Evolutionary conservation across 805 yeast genomes (phyloP).

Genomic region (Pichia pseudocactophila): DNA sequence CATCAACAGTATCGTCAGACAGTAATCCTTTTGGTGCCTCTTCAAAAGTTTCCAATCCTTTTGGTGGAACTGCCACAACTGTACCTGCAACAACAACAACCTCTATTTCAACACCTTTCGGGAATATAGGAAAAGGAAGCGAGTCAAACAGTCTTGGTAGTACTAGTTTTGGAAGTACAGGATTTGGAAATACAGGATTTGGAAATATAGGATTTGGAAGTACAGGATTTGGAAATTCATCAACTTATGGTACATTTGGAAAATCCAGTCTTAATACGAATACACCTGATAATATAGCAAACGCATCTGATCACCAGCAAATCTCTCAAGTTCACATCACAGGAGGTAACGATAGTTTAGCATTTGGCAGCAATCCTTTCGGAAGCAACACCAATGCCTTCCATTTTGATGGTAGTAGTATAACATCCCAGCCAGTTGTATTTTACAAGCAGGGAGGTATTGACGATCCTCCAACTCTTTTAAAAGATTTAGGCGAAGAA

Average conservation of each 20-base stretch:
- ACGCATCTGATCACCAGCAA: background rate
- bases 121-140: background rate
- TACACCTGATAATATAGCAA: too few relatives aligned
- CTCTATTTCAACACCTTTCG: background rate
- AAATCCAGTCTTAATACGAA: background rate
- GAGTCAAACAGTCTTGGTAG: too few relatives aligned
- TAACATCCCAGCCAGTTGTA: too few relatives aligned
- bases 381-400: background rate
- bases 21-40: conserved; percentile 11
- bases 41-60: background rate
- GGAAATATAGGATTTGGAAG: conserved; percentile 13
- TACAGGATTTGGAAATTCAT: conserved; percentile 11
- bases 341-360: background rate
- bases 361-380: background rate
- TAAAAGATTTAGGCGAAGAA: conserved; percentile 34
- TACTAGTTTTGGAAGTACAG: conserved; percentile 5
- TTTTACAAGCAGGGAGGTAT: conserved; percentile 17
- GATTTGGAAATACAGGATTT: conserved; percentile 6
- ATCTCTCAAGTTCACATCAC: background rate
- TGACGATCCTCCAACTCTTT: conserved; percentile 19
- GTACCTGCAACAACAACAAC: background rate
- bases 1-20: background rate
- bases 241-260: background rate
- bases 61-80: background rate
- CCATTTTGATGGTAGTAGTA: too few relatives aligned